Evolutionary conservation across 2,329 filamentous ascomycete species (phyloP).

Genomic region (Chaetomium olivaceum): DNA sequence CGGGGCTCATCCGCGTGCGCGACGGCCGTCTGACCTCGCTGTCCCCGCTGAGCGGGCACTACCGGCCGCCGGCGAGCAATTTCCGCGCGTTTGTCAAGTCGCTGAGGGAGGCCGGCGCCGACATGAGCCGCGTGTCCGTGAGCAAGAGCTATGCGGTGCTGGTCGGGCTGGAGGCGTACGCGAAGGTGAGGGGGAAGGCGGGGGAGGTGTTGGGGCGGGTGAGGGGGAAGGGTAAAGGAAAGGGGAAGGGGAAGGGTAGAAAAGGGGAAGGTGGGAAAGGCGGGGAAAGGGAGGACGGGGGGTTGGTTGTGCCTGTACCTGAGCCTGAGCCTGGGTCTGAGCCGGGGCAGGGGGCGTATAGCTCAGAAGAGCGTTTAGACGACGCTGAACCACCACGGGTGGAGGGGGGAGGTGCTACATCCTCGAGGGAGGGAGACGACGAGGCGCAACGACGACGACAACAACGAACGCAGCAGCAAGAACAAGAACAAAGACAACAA

Average conservation of each 20-base stretch:
- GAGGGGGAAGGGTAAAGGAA: constrained; percentile 14
- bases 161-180: constrained; percentile 77
- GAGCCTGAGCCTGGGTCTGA: no score
- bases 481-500: background rate
- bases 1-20: constrained; percentile 82
- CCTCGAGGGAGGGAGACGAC: background rate
- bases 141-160: constrained; percentile 81
- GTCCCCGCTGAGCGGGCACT: constrained; percentile 75
- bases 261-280: no score
- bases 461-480: background rate
- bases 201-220: constrained; percentile 23
- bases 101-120: constrained; percentile 71
- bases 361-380: no score
- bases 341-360: no score
- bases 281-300: constrained; percentile 14
- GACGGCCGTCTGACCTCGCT: constrained; percentile 74
- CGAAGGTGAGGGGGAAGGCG: constrained; percentile 28
- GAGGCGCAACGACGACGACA: background rate
- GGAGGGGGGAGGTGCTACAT: constrained; percentile 1
- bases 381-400: background rate
- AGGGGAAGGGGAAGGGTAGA: background rate
- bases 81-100: constrained; percentile 79
- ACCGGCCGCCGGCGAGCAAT: constrained; percentile 78
- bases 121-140: constrained; percentile 77
- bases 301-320: background rate